These are phyloP conservation scores for Apiospora sp. DNA, from an alignment of 2,329 filamentous ascomycete species.

Conservation along the genomic window DNA sequence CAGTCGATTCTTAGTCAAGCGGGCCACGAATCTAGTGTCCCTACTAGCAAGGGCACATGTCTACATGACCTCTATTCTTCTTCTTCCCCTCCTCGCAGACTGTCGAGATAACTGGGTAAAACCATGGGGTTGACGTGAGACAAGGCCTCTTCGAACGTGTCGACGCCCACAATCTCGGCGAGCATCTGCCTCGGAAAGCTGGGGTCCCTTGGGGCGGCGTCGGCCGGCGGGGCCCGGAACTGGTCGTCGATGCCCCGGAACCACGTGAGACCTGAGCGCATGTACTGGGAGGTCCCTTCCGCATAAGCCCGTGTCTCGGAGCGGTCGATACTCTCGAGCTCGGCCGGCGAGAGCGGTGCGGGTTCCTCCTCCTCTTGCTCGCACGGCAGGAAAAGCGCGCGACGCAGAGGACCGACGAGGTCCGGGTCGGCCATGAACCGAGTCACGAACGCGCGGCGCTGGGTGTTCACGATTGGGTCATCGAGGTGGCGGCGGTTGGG, in stretches of 20 bases:
- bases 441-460: not conserved
- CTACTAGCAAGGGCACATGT: not conserved
- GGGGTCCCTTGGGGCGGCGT: too few relatives aligned
- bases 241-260: not conserved
- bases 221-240: not conserved
- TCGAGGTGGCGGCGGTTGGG: too few relatives aligned
- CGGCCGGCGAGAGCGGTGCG: not conserved
- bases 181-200: not conserved
- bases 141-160: not conserved
- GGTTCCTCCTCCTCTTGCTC: not conserved
- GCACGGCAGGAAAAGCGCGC: not conserved
- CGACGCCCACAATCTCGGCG: not conserved
- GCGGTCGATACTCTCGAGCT: not conserved
- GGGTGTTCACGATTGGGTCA: not conserved
- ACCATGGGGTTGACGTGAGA: not conserved
- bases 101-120: not conserved
- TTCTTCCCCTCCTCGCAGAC: too few relatives aligned
- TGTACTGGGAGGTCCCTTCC: accelerated
- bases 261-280: accelerated
- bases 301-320: accelerated
- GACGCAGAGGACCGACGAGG: not conserved
- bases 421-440: not conserved
- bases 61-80: not conserved
- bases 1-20: too few relatives aligned
- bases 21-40: too few relatives aligned